Evolutionary conservation across 192 early-diverging fungal genomes (phyloP).

Genomic region (Lunasporangiospora selenospora): DNA sequence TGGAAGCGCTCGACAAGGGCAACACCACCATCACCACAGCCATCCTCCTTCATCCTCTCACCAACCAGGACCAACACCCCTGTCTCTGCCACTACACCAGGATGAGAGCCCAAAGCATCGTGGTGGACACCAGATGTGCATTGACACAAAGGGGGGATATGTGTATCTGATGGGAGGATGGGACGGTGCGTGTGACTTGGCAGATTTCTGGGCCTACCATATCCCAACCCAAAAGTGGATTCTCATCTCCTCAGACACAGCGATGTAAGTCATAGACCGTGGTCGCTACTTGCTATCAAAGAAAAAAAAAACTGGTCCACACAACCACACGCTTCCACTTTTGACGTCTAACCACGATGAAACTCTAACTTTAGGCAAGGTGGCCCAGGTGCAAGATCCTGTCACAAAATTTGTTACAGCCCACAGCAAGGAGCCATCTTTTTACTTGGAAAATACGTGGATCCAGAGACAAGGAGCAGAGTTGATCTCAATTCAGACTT

Average conservation of each 20-base stretch:
- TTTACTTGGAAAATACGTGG: constrained; percentile 90
- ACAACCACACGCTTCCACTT: no score
- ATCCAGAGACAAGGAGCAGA: constrained; percentile 71
- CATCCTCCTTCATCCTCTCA: no score
- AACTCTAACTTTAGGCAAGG: constrained; percentile 66
- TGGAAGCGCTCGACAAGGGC: constrained; percentile 9
- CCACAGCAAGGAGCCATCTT: constrained; percentile 75
- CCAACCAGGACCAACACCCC: not conserved
- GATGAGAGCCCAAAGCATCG: constrained; percentile 66
- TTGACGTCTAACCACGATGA: no score
- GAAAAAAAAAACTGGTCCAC: no score
- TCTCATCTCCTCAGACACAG: constrained; percentile 79
- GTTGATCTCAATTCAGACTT: constrained; percentile 84
- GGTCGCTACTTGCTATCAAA: no score
- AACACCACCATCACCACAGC: constrained; percentile 34
- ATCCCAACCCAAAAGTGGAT: constrained; percentile 71
- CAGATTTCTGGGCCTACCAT: constrained; percentile 89
- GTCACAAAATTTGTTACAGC: constrained; percentile 93
- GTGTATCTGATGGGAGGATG: constrained; percentile 96
- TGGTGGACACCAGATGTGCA: constrained; percentile 98
- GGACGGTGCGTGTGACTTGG: constrained; percentile 86
- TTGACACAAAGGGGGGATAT: constrained; percentile 68
- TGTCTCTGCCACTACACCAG: constrained; percentile 4
- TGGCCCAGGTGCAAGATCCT: constrained; percentile 88
- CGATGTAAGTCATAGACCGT: constrained; percentile 54